These are phyloP conservation scores for Heliamphora pulchella DNA, from an alignment of 179 eudicot species.

Conservation along the genomic window DNA sequence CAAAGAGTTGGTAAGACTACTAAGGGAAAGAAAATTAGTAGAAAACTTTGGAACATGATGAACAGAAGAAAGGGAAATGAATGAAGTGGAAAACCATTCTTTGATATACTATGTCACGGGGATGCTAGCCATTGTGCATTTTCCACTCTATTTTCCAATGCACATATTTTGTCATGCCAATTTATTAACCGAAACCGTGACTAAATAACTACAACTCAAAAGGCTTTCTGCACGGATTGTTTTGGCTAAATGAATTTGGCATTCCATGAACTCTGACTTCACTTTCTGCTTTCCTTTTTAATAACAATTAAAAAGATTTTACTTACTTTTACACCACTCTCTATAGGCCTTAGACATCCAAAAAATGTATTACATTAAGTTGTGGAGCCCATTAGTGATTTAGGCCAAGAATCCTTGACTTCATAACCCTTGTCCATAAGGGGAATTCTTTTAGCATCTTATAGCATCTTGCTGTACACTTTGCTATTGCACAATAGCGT, in stretches of 20 bases:
- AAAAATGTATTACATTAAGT: not conserved
- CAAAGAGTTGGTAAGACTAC: not conserved
- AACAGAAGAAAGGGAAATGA: not conserved
- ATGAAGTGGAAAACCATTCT: not conserved
- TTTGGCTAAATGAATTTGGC: not conserved
- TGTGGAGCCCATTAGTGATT: not conserved
- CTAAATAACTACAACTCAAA: not conserved
- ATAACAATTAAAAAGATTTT: not conserved
- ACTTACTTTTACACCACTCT: not conserved
- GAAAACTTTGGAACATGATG: not conserved
- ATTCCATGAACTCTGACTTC: not conserved
- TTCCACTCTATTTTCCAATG: not conserved
- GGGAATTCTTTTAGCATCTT: not conserved
- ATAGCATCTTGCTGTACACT: not conserved
- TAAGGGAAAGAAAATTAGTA: not conserved
- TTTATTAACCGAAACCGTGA: not conserved
- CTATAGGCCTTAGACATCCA: not conserved
- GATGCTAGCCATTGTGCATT: not conserved
- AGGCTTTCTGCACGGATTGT: not conserved
- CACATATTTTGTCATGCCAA: not conserved
- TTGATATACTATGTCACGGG: no score
- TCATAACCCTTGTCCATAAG: not conserved
- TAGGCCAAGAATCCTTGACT: not conserved
- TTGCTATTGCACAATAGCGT: not conserved
- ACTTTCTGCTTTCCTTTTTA: not conserved